These are phyloP conservation scores for Fraxinus sp. DNA, from an alignment of 305 asterid genomes.

Conservation along the genomic window DNA sequence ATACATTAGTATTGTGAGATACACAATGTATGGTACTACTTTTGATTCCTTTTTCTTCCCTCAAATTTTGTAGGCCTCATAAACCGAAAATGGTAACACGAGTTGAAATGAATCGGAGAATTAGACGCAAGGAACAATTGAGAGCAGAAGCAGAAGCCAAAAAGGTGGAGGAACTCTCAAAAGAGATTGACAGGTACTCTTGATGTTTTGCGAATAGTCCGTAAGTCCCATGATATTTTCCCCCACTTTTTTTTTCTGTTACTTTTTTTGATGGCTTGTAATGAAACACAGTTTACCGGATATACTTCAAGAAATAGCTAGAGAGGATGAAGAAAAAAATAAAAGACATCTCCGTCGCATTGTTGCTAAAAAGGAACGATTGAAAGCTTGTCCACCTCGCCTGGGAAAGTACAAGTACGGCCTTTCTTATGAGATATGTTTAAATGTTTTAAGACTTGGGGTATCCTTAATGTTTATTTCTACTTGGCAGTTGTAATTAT, in stretches of 20 bases:
- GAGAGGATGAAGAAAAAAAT: conserved; percentile 76
- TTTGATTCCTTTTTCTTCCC: neutral
- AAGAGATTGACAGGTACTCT: conserved; percentile 70
- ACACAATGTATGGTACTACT: neutral
- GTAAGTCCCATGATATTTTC: neutral
- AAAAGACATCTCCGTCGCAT: conserved; percentile 65
- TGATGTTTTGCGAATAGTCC: conserved; percentile 8
- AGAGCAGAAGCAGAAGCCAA: conserved; percentile 60
- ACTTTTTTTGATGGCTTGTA: conserved; percentile 11
- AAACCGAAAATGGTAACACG: conserved; percentile 65
- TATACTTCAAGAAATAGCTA: conserved; percentile 68
- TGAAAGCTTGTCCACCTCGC: conserved; percentile 77
- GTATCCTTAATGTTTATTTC: neutral
- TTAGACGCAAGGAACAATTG: conserved; percentile 66
- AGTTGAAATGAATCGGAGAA: conserved; percentile 70
- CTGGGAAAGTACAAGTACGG: conserved; percentile 82
- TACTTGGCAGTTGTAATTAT: neutral
- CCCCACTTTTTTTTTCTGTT: neutral
- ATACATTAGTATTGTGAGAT: neutral
- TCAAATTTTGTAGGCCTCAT: conserved; percentile 40
- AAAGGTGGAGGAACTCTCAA: conserved; percentile 48
- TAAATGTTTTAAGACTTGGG: neutral
- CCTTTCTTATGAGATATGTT: neutral
- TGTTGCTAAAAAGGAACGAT: conserved; percentile 72
- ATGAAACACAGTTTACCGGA: conserved; percentile 52